Evolutionary conservation across 2,329 filamentous ascomycete species (phyloP).

Genomic region (Chaetomiaceae sp.): DNA sequence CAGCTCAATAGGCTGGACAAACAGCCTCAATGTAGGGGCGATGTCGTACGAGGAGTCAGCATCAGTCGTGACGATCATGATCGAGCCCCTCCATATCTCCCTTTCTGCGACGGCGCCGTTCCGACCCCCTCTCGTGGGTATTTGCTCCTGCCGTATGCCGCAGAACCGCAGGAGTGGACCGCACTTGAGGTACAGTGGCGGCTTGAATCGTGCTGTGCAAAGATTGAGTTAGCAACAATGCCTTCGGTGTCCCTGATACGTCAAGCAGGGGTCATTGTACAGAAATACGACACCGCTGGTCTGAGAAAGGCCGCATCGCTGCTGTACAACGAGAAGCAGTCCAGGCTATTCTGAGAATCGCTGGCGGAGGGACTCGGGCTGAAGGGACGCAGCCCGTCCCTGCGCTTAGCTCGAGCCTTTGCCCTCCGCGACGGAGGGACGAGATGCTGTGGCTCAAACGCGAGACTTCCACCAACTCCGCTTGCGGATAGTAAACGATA

Average conservation of each 20-base stretch:
- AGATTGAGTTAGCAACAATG: conserved; percentile 12
- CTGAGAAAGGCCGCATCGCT: conserved; percentile 13
- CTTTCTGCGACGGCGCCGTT: conserved; percentile 43
- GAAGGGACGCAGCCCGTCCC: conserved; percentile 19
- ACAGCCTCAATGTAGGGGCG: conserved; percentile 72
- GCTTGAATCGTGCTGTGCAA: conserved; percentile 59
- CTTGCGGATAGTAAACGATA: conserved; percentile 3
- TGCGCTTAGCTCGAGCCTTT: conserved; percentile 13
- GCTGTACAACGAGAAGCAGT: conserved; percentile 17
- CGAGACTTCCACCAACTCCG: conserved; percentile 5
- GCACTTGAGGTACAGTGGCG: conserved; percentile 77
- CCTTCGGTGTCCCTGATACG: background rate
- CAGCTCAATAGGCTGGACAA: conserved; percentile 78
- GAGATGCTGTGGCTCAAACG: conserved; percentile 15
- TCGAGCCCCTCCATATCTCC: conserved; percentile 85
- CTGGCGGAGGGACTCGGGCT: conserved; percentile 16
- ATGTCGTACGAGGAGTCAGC: conserved; percentile 75
- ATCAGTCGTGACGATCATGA: conserved; percentile 94
- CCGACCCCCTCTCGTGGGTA: conserved; percentile 33
- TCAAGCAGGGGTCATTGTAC: conserved; percentile 19
- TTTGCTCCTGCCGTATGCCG: conserved; percentile 64
- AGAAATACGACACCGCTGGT: conserved; percentile 13
- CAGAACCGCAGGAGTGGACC: conserved; percentile 87
- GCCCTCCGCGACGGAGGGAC: conserved; percentile 6
- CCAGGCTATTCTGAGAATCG: conserved; percentile 18